Evolutionary conservation across 73 alveolate species (phyloP).

Genomic region (Paramecium octaurelia): DNA sequence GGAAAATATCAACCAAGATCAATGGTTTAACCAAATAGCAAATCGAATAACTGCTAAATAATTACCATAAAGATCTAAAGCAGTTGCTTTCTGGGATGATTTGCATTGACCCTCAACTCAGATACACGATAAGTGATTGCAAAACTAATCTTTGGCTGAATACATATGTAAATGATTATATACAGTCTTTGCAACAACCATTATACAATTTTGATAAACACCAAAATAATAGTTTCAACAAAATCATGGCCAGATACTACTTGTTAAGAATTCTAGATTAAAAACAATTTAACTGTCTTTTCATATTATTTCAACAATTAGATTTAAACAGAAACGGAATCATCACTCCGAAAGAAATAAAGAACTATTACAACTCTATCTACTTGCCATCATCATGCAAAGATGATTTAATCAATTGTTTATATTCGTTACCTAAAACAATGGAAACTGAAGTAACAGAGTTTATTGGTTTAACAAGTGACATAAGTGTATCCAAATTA

Average conservation of each 20-base stretch:
- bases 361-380: background rate
- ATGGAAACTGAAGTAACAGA: background rate
- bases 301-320: background rate
- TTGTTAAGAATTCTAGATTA: background rate
- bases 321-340: background rate
- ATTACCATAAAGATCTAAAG: background rate
- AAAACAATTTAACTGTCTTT: background rate
- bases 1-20: background rate
- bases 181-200: background rate
- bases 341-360: background rate
- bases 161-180: background rate
- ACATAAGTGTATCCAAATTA: background rate
- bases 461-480: background rate
- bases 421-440: background rate
- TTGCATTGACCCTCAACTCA: background rate
- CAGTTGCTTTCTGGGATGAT: background rate
- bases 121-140: background rate
- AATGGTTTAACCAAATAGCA: background rate
- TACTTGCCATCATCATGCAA: background rate
- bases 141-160: background rate
- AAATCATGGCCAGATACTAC: background rate
- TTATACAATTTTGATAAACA: background rate
- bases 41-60: background rate
- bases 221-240: background rate
- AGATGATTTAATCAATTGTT: background rate